Evolutionary conservation across 2,329 filamentous ascomycete genomes (phyloP), one percentile per base, ranked within the genome.

Genomic region (Aphanocladium album): DNA sequence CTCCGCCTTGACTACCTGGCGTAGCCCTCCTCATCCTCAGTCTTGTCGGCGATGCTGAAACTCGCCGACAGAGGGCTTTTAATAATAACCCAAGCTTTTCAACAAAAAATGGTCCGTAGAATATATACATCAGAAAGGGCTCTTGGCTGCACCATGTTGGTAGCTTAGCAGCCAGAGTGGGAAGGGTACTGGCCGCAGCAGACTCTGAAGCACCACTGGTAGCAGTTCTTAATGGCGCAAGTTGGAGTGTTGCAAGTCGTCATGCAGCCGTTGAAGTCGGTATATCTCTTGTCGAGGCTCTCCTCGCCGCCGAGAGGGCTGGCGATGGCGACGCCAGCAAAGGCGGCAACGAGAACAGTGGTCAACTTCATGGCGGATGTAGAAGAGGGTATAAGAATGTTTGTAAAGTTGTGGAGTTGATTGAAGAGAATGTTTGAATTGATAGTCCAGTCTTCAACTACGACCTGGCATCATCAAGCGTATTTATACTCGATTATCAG

Each of bases 221-320:
- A 55, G n/a, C 60, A 62, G 21, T 62, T 16, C n/a, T 60, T 60
- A 9, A 62, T 62, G 2, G 30, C 60, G 35, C 60, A 62, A 8
- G 21, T 37, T 30, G 60, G 55, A 19, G 60, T 59, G 19, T 58
- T 53, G 55, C 60, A 62, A 23, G 25, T 45, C 17, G 37, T 30
- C 60, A 62, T 62, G n/a, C 60, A 62, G 16, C 60, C 60, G 7
- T 12, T 1, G 2, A 11, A 62, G 50, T 62, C 60, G 30, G 41
- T 62, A 27, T 62, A 62, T 62, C 60, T 49, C 33, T 62, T 62
- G 11, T 62, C 56, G n/a, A 62, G 60, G 6, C 30, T 12, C 27
- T 62, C 60, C 21, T 49, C 55, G 35, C 14, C 39, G 30, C 35
- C 41, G 12, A 60, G 2, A 19, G 60, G 60, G 49, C 19, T 60